Evolutionary conservation across 805 yeast species (phyloP), one percentile per base, ranked within the genome.

Genomic region (Candida oleophila): DNA sequence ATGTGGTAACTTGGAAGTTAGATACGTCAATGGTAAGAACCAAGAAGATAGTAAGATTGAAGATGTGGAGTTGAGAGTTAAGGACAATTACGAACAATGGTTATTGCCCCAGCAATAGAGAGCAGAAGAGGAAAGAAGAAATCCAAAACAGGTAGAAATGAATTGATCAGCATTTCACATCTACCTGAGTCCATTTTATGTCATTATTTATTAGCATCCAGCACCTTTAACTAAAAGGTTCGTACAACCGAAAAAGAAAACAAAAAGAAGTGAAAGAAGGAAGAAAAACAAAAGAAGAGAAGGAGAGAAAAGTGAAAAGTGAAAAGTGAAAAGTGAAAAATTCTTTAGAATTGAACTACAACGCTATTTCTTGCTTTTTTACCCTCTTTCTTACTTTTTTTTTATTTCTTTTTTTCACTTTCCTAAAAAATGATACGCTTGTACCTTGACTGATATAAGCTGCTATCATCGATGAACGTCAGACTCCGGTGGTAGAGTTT

Each of bases 81-180:
- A 73, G 48, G 69, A 67, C 41, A 78, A 78, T 62, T 82, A 78
- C 65, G 70, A 76, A 50, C 80, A 74, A 51, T 89, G 96, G 95
- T 77, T 89, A 41, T 71, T 89, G 53, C 82, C 87, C 30, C 30
- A 25, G 11, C 30, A 25, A 25, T 25, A 25, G 30, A 25, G n/a
- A n/a, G n/a, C n/a, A n/a, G n/a, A n/a, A n/a, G n/a, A n/a, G n/a
- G n/a, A n/a, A n/a, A n/a, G n/a, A n/a, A n/a, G n/a, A n/a, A n/a
- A n/a, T n/a, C n/a, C n/a, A n/a, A n/a, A n/a, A n/a, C n/a, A n/a
- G n/a, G n/a, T n/a, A n/a, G n/a, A n/a, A n/a, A n/a, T n/a, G n/a
- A n/a, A n/a, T n/a, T n/a, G n/a, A n/a, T n/a, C n/a, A n/a, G n/a
- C n/a, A n/a, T n/a, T n/a, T n/a, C n/a, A n/a, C 30, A 25, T 5